Evolutionary conservation across 2,329 filamentous ascomycete species (phyloP), one percentile per base, ranked within the genome.

Genomic region (Colletotrichum nymphaeae): DNA sequence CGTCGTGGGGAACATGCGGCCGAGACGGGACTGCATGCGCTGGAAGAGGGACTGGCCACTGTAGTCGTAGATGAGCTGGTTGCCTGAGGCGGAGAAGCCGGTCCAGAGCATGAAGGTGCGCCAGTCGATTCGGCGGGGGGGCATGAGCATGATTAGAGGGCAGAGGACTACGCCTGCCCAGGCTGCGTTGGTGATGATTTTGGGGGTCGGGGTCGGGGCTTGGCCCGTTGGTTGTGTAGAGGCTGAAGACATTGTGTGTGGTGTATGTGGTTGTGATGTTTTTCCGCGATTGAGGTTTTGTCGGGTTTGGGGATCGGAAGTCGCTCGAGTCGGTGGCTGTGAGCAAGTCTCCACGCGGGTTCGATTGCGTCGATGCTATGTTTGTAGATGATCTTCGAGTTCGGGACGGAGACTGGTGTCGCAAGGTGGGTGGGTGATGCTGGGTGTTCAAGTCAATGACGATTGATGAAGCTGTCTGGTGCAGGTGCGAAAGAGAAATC

Each of bases 61-160:
- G 81, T 88, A 90, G 80, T 90, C 88, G 80, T 87, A 85, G 62
- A 84, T 84, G 53, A 91, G 86, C 80, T 88, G 87, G 80, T 88
- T 88, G 70, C 87, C 86, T 69, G 86, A 86, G 76, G 88, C 85
- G 35, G 89, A 86, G 76, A 88, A 85, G 69, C 85, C 84, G 71
- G 83, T 83, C 69, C 84, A 84, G 63, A 91, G 87, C 66, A 89
- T 79, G 62, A 86, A 77, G 79, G 86, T 85, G 72, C 89, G 88
- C 63, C 88, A 71, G 79, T 89, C 87, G 63, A 88, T 78, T 56
- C 84, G 85, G 65, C 88, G 86, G 56, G 88, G 88, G 22, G 88
- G 88, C 28, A 89, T 82, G 56, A 86, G 79, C 77, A 90, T 85
- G 26, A 81, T 86, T 59, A 88, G 76, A 7, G 87, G 84, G 58